phyloP scores from a whole-genome alignment of 257 asterid species.

The Solanum rostratum region DNA sequence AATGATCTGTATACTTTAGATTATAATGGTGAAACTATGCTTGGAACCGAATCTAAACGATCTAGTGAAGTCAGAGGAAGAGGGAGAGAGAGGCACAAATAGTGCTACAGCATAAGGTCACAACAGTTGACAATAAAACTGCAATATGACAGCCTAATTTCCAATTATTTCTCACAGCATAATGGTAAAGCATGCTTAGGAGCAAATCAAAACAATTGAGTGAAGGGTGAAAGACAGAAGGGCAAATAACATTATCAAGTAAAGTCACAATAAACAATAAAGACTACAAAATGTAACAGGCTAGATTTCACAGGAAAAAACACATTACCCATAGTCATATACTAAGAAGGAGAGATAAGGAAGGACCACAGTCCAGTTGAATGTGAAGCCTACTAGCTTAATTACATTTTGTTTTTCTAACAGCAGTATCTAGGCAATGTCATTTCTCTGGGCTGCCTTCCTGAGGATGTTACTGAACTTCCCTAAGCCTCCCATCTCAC shows the following conservation, averaged over 20 bases:
- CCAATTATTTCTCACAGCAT: not conserved
- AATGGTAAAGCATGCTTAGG: not conserved
- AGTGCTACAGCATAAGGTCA: not conserved
- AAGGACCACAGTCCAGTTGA: not conserved
- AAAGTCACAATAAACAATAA: not conserved
- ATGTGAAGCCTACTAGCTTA: not conserved
- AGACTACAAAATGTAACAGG: not conserved
- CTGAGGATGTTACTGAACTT: not conserved
- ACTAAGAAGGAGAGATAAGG: not conserved
- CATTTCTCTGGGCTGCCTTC: not conserved
- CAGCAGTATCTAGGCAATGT: not conserved
- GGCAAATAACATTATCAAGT: not conserved
- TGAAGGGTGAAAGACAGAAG: not conserved
- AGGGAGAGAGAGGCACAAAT: not conserved
- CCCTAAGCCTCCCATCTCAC: not conserved
- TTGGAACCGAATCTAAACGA: constrained; percentile 9
- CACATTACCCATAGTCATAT: not conserved
- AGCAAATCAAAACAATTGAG: not conserved
- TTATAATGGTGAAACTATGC: constrained; percentile 4
- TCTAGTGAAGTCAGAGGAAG: not conserved
- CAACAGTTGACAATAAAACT: not conserved
- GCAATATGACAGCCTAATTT: not conserved
- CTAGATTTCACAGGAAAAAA: not conserved
- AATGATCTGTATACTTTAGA: constrained; percentile 51
- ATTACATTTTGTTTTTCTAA: not conserved